Percentiles rank a stretch among this genome's conserved stretches.
These are phyloP conservation scores for Dactylellina drechsleri DNA, from an alignment of 2,329 filamentous ascomycete genomes.

Conservation along the genomic window DNA sequence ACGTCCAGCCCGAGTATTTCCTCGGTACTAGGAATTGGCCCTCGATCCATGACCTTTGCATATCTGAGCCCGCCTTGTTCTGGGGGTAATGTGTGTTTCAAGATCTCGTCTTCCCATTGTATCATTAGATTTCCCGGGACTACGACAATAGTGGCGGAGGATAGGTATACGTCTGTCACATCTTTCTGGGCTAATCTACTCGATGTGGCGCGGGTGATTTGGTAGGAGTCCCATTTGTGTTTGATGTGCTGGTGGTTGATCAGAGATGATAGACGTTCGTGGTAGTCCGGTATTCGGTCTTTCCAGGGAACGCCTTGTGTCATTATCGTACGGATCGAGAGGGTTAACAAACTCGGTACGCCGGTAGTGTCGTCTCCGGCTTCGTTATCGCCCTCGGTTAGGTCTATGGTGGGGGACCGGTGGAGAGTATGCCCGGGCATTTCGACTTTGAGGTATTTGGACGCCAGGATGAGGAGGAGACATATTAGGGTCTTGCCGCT, in stretches of 20 bases:
- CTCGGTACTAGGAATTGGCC: conserved; percentile 67
- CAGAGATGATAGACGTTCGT: conserved; percentile 10
- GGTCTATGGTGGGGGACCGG: neutral
- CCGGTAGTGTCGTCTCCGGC: conserved; percentile 51
- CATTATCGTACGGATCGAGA: conserved; percentile 77
- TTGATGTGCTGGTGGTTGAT: conserved; percentile 10
- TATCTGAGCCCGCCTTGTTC: conserved; percentile 60
- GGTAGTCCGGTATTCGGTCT: conserved; percentile 33
- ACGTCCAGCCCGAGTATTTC: conserved; percentile 76
- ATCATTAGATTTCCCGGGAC: conserved; percentile 83
- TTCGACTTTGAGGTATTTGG: conserved; percentile 73
- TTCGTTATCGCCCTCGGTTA: neutral
- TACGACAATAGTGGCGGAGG: conserved; percentile 77
- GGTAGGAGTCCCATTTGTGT: conserved; percentile 32
- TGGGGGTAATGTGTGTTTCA: conserved; percentile 72
- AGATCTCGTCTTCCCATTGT: conserved; percentile 85
- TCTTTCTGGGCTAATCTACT: conserved; percentile 2
- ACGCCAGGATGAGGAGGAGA: conserved; percentile 79
- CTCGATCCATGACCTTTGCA: conserved; percentile 13
- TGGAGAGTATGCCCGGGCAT: conserved; percentile 67
- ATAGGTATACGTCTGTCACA: conserved; percentile 68
- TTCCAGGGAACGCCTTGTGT: conserved; percentile 77
- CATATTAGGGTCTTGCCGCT: conserved; percentile 89
- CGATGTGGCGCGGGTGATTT: conserved; percentile 13
- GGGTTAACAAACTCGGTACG: conserved; percentile 75